phyloP scores from a whole-genome alignment of 2,329 filamentous ascomycete genomes.

The Onygenales sp. region DNA sequence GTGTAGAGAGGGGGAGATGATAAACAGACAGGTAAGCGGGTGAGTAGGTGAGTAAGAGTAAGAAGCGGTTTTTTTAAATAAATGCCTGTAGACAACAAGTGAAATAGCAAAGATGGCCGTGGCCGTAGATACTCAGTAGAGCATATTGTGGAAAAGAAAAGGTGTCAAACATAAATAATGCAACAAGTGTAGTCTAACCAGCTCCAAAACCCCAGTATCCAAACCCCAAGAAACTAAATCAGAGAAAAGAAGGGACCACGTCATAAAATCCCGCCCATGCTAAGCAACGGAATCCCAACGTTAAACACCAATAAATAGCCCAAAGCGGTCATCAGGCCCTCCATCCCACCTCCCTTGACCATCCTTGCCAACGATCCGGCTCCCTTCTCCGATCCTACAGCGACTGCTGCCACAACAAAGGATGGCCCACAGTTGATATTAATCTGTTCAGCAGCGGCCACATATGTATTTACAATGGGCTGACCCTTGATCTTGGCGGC shows the following conservation, averaged over 20 bases:
- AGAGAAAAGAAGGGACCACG: background rate
- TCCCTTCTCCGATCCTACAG: background rate
- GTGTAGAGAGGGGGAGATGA: too few relatives aligned
- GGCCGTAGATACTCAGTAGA: too few relatives aligned
- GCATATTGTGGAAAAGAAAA: too few relatives aligned
- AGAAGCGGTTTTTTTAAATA: too few relatives aligned
- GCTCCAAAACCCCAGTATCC: background rate
- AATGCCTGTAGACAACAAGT: too few relatives aligned
- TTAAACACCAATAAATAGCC: constrained; percentile 2
- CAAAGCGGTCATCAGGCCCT: background rate
- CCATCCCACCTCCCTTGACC: background rate
- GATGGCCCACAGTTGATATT: constrained; percentile 52
- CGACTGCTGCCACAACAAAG: constrained; percentile 32
- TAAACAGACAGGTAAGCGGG: too few relatives aligned
- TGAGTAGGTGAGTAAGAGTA: too few relatives aligned
- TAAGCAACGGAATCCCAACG: constrained; percentile 1
- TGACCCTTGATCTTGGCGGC: constrained; percentile 58
- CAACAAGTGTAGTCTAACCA: background rate
- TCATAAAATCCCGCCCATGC: background rate
- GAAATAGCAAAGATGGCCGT: too few relatives aligned
- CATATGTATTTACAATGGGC: constrained; percentile 60
- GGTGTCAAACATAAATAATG: background rate
- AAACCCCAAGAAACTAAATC: background rate
- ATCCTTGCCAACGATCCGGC: background rate
- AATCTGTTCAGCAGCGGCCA: constrained; percentile 60